Conservation (phyloP, 1,139 yeast genomes). For the Chernovozyma aurita region DNA sequence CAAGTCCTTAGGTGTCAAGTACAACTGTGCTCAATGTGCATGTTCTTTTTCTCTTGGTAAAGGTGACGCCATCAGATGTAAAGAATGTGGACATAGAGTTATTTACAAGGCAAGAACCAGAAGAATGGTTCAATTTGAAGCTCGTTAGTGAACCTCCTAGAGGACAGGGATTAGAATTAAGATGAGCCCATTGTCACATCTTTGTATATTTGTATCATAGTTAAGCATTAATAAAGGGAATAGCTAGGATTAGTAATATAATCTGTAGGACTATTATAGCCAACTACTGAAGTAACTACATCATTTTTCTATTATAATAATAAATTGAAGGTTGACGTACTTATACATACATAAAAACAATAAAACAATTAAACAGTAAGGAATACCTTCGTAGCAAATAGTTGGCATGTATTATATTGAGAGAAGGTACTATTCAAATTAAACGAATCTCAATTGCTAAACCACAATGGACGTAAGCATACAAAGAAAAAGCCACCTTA, state of each 20-base stretch:
- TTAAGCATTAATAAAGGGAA: slow-evolving; percentile 1
- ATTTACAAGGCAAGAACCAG: slow-evolving; percentile 94
- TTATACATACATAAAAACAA: slow-evolving; percentile 1
- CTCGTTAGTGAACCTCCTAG: too few species aligned
- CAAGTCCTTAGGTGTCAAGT: slow-evolving; percentile 79
- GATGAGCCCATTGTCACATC: too few species aligned
- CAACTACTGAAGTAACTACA: too few species aligned
- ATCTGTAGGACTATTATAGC: slow-evolving; percentile 1
- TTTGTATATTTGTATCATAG: slow-evolving; percentile 1
- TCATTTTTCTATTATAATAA: slow-evolving; percentile 2
- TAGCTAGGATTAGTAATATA: background rate
- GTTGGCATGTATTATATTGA: too few species aligned
- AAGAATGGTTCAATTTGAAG: slow-evolving; percentile 74
- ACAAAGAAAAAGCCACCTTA: too few species aligned
- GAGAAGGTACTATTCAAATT: too few species aligned
- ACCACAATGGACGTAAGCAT: too few species aligned
- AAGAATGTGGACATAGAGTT: slow-evolving; percentile 98
- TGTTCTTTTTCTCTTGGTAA: slow-evolving; percentile 82
- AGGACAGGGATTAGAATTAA: too few species aligned
- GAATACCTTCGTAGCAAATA: too few species aligned
- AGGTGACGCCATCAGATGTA: slow-evolving; percentile 96
- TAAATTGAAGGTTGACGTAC: slow-evolving; percentile 2
- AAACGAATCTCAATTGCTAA: too few species aligned
- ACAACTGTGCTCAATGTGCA: slow-evolving; percentile 96
- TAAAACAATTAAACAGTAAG: too few species aligned